Conservation (phyloP, 2,329 filamentous ascomycete species). For the Fusarium odoratissimum region DNA sequence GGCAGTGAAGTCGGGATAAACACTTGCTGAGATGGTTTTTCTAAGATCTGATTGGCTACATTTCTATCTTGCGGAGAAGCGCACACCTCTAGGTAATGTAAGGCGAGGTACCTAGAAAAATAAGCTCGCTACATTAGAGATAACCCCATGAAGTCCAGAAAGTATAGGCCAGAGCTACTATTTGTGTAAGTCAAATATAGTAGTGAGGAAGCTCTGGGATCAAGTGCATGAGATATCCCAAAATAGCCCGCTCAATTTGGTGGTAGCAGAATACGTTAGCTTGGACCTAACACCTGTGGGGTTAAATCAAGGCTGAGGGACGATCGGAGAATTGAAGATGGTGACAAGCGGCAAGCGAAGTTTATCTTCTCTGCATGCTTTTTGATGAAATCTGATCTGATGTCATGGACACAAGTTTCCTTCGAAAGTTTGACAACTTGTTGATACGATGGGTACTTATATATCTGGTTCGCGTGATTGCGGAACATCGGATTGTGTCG, state of each 20-base stretch:
- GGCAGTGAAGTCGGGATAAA: background rate
- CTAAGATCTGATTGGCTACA: conserved; percentile 7
- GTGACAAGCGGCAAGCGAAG: background rate
- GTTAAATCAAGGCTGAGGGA: background rate
- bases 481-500: conserved; percentile 29
- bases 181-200: background rate
- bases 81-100: background rate
- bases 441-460: background rate
- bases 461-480: background rate
- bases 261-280: background rate
- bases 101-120: background rate
- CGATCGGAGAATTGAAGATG: conserved; percentile 9
- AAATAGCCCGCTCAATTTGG: background rate
- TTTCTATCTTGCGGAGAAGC: background rate
- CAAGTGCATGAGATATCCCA: background rate
- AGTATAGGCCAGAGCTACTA: background rate
- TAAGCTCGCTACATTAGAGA: background rate
- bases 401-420: background rate
- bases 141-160: background rate
- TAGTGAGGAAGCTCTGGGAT: background rate
- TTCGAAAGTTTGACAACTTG: background rate
- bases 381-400: background rate
- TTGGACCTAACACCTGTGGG: background rate
- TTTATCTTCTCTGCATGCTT: background rate
- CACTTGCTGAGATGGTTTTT: background rate